A percentile compares a stretch with the other conserved stretches of the same genome.
Conservation (phyloP, 164 flowering plant genomes). For the Dillenia suffruticosa region DNA sequence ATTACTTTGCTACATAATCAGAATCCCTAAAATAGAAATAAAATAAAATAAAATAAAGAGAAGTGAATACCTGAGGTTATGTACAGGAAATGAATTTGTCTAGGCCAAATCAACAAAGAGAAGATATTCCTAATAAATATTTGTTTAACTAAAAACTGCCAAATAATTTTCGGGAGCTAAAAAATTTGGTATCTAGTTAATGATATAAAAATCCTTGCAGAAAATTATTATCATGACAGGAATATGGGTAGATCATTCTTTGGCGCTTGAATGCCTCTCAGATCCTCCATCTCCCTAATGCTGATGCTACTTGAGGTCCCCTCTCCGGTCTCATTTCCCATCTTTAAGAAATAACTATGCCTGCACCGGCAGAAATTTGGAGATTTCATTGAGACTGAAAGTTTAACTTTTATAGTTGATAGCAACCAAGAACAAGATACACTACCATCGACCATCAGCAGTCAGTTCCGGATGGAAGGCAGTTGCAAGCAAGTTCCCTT, state of each 20-base stretch:
- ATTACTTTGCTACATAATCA: no score
- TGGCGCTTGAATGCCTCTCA: conserved; percentile 12
- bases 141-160: no score
- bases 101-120: no score
- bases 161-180: no score
- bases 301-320: conserved; percentile 32
- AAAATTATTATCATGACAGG: conserved; percentile 16
- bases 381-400: background rate
- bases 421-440: background rate
- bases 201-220: no score
- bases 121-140: no score
- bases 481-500: conserved; percentile 86
- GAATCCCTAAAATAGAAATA: no score
- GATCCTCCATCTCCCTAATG: conserved; percentile 14
- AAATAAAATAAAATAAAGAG: no score
- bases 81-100: no score
- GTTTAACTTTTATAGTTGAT: background rate
- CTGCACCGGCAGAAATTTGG: conserved; percentile 32
- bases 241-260: conserved; percentile 55
- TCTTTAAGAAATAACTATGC: conserved; percentile 93
- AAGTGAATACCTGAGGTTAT: no score
- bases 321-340: conserved; percentile 42
- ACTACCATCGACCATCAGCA: conserved; percentile 84
- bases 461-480: conserved; percentile 98
- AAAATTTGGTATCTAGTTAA: no score